Conservation (phyloP, 1,139 yeast species). For the Saccharomycopsis hybrid region DNA sequence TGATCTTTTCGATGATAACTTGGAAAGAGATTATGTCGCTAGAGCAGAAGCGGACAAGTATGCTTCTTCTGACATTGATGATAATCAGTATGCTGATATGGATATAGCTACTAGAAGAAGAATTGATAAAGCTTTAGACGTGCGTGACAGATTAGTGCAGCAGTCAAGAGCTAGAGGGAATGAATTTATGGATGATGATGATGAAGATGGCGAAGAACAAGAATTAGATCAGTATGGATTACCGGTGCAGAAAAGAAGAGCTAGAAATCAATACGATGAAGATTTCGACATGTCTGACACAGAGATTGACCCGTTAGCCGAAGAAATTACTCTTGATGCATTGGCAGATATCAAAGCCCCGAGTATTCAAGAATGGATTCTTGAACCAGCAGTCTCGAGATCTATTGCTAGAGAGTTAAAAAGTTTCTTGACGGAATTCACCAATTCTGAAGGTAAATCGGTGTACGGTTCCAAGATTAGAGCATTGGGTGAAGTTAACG, state of each 20-base stretch:
- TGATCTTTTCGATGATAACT: constrained; percentile 71
- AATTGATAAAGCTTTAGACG: constrained; percentile 72
- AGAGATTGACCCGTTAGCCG: constrained; percentile 74
- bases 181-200: constrained; percentile 58
- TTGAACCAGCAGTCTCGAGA: constrained; percentile 85
- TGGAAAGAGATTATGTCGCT: constrained; percentile 69
- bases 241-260: constrained; percentile 74
- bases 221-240: constrained; percentile 61
- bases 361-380: constrained; percentile 88
- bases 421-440: constrained; percentile 80
- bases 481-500: constrained; percentile 86
- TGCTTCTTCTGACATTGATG: constrained; percentile 74
- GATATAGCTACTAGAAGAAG: constrained; percentile 70
- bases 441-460: constrained; percentile 88
- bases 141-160: constrained; percentile 62
- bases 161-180: constrained; percentile 37
- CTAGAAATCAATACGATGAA: constrained; percentile 62
- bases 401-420: constrained; percentile 90
- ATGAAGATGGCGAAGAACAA: constrained; percentile 40
- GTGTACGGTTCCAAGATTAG: constrained; percentile 94
- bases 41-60: constrained; percentile 67
- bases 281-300: constrained; percentile 50
- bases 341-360: constrained; percentile 89
- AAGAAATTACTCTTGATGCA: constrained; percentile 79
- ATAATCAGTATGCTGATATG: constrained; percentile 65